A percentile compares a stretch with the other conserved stretches of the same genome.
These are phyloP conservation scores for Mucuna pruriens DNA, from an alignment of 306 rosid species.

Conservation along the genomic window DNA sequence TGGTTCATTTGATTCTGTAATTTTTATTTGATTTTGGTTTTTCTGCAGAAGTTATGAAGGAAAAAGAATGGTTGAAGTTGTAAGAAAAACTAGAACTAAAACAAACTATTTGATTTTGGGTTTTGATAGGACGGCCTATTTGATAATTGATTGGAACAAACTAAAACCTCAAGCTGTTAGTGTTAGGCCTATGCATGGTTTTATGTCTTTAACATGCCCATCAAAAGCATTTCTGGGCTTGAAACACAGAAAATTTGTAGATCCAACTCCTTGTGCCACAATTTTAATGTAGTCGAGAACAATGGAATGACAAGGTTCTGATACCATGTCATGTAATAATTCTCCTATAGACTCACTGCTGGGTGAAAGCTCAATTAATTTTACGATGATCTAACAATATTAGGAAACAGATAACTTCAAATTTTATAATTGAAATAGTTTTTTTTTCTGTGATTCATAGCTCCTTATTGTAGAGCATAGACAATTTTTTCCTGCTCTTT, in stretches of 20 bases:
- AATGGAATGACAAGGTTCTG: neutral
- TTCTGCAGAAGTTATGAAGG: neutral
- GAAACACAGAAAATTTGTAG: neutral
- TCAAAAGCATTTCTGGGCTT: neutral
- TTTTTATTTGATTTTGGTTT: constrained; percentile 3
- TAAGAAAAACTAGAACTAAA: neutral
- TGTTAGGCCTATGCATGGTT: neutral
- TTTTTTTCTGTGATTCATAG: constrained; percentile 10
- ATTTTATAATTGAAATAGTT: neutral
- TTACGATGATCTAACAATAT: neutral
- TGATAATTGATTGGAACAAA: neutral
- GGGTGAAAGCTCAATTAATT: neutral
- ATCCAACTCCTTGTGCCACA: neutral
- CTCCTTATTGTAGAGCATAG: neutral
- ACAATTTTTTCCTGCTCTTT: constrained; percentile 1
- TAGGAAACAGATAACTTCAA: neutral
- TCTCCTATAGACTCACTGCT: neutral
- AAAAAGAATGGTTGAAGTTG: neutral
- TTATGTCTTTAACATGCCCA: neutral
- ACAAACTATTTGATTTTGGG: neutral
- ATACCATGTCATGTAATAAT: neutral
- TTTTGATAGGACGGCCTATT: neutral
- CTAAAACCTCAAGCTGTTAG: neutral
- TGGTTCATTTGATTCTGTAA: constrained; percentile 5
- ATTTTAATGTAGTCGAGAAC: neutral